A percentile compares a stretch with the other conserved stretches of the same genome.
phyloP scores from a whole-genome alignment of 2,329 filamentous ascomycete species.

The Phoma sp. region DNA sequence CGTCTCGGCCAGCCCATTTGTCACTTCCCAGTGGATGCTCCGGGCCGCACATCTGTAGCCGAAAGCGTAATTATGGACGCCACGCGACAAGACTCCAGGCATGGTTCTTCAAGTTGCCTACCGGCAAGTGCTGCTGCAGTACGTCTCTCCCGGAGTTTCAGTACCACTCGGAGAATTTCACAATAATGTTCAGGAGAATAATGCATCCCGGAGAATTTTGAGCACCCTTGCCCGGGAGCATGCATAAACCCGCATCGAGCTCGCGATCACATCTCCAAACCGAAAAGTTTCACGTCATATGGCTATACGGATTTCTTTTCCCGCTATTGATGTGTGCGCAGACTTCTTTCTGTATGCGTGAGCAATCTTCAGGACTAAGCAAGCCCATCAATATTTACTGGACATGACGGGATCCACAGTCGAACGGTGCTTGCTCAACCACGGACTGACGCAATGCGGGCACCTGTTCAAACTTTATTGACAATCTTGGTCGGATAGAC shows the following conservation, averaged over 20 bases:
- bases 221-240: constrained; percentile 1
- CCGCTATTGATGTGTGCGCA: neutral
- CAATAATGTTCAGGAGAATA: constrained; percentile 16
- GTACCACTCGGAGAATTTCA: constrained; percentile 14
- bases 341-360: constrained; percentile 1
- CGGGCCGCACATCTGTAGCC: constrained; percentile 28
- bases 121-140: constrained; percentile 5
- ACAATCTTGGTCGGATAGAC: constrained; percentile 12
- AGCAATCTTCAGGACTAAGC: neutral
- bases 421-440: constrained; percentile 19
- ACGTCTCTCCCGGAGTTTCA: neutral
- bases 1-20: constrained; percentile 8
- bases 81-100: constrained; percentile 13
- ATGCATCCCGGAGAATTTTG: neutral
- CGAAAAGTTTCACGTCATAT: constrained; percentile 9
- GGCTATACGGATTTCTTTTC: constrained; percentile 1
- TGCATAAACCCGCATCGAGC: constrained; percentile 10
- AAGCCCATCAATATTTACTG: constrained; percentile 12
- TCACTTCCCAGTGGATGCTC: constrained; percentile 19
- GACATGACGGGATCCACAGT: constrained; percentile 19
- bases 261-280: constrained; percentile 4
- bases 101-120: neutral
- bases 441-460: constrained; percentile 17
- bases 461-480: constrained; percentile 23
- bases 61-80: constrained; percentile 17